Percentiles rank a stretch among this genome's conserved stretches.
These are phyloP conservation scores for Puccinia novopanici DNA, from an alignment of 1,284 basidiomycete species.

Conservation along the genomic window DNA sequence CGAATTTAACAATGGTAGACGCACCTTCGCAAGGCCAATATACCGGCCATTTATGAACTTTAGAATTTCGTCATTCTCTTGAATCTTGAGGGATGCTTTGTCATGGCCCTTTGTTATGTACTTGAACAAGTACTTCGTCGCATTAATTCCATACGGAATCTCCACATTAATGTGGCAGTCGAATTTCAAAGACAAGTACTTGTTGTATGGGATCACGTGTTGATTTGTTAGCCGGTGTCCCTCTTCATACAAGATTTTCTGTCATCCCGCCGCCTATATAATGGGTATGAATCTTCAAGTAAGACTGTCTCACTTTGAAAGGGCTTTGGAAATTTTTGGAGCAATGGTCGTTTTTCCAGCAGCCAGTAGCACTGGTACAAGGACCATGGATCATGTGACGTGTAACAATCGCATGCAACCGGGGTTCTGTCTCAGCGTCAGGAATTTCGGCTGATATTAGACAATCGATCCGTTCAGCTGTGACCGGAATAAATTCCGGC, in stretches of 20 bases:
- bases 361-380: background rate
- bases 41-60: background rate
- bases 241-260: background rate
- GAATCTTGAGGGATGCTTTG: too few species aligned
- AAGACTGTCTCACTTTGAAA: background rate
- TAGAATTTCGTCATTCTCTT: background rate
- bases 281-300: background rate
- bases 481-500: background rate
- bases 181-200: too few species aligned
- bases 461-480: background rate
- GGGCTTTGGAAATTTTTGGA: background rate
- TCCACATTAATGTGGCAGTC: too few species aligned
- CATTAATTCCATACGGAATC: too few species aligned
- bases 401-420: background rate
- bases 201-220: too few species aligned
- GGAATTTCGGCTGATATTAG: slow-evolving; percentile 7
- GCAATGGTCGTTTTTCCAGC: background rate
- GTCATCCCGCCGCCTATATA: background rate
- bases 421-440: background rate
- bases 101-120: slow-evolving; percentile 2
- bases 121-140: too few species aligned
- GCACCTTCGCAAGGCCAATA: slow-evolving; percentile 2
- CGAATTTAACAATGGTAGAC: background rate
- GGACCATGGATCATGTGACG: slow-evolving; percentile 13
- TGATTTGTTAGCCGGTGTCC: background rate